phyloP scores from a whole-genome alignment of 495 filamentous ascomycete genomes.

The Aspergillus affinis region DNA sequence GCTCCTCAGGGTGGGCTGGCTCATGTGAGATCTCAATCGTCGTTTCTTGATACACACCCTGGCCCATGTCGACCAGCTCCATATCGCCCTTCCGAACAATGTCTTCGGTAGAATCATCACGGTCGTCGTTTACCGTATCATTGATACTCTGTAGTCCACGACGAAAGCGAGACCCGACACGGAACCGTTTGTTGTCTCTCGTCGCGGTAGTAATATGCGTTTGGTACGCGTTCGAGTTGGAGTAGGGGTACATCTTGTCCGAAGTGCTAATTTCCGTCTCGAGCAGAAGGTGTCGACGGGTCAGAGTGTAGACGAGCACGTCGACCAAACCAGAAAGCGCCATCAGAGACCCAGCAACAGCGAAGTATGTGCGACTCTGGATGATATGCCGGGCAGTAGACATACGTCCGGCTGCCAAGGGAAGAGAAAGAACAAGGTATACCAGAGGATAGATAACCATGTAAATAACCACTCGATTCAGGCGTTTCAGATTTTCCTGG shows the following conservation, averaged over 20 bases:
- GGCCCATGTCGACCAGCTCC: slow-evolving; percentile 30
- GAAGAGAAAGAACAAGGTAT: slow-evolving; percentile 68
- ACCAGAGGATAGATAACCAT: slow-evolving; percentile 75
- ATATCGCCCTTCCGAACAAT: slow-evolving; percentile 36
- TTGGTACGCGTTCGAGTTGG: slow-evolving; percentile 24
- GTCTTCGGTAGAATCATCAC: slow-evolving; percentile 38
- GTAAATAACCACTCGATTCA: slow-evolving; percentile 55
- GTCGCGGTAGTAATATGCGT: slow-evolving; percentile 32
- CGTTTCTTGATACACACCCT: slow-evolving; percentile 43
- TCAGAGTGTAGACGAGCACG: slow-evolving; percentile 64
- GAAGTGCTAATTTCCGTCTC: slow-evolving; percentile 37
- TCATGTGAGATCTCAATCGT: slow-evolving; percentile 44
- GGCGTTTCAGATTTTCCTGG: slow-evolving; percentile 37
- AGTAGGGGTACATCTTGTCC: slow-evolving; percentile 27
- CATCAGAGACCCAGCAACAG: slow-evolving; percentile 66
- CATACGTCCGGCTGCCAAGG: slow-evolving; percentile 68
- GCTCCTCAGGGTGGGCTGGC: slow-evolving; percentile 24
- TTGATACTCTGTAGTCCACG: slow-evolving; percentile 23
- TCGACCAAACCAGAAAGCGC: slow-evolving; percentile 70
- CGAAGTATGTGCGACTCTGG: slow-evolving; percentile 58
- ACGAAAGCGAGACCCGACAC: slow-evolving; percentile 26
- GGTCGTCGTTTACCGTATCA: slow-evolving; percentile 26
- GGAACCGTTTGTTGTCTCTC: slow-evolving; percentile 19
- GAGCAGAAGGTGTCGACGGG: slow-evolving; percentile 37
- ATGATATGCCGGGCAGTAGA: slow-evolving; percentile 52